phyloP scores from a whole-genome alignment of 106 monocot species.

The Alisma plantagoaquatica region DNA sequence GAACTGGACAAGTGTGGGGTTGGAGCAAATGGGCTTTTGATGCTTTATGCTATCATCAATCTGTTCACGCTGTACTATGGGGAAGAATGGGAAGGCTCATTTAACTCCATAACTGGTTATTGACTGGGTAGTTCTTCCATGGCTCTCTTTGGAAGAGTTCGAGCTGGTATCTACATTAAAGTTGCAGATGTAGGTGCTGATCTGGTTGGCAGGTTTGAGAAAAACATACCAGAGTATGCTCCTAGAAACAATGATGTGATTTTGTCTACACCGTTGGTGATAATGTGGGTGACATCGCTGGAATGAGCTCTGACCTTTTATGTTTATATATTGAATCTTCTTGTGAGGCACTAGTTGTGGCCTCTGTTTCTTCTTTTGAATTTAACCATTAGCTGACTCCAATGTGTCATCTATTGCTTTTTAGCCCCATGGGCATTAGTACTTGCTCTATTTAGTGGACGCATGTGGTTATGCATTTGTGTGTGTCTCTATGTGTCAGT shows the following conservation, averaged over 20 bases:
- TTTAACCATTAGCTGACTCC: constrained; percentile 8
- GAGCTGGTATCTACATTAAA: constrained; percentile 14
- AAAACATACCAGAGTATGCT: constrained; percentile 9
- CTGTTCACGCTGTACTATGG: too few relatives aligned
- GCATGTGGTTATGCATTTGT: too few relatives aligned
- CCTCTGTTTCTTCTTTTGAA: constrained; percentile 23
- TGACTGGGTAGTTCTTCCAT: constrained; percentile 8
- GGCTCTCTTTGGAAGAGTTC: constrained; percentile 12
- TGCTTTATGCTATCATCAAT: too few relatives aligned
- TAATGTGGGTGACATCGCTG: constrained; percentile 25
- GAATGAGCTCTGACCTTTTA: constrained; percentile 24
- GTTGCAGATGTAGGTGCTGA: constrained; percentile 16
- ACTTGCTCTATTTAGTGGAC: constrained; percentile 16
- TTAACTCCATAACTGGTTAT: too few relatives aligned
- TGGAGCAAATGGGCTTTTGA: too few relatives aligned
- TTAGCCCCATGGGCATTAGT: constrained; percentile 19
- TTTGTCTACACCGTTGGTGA: constrained; percentile 25
- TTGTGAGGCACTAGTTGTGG: constrained; percentile 18
- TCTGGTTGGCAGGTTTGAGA: constrained; percentile 10
- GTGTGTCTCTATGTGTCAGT: too few relatives aligned
- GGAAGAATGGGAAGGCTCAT: too few relatives aligned
- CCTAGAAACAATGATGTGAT: constrained; percentile 10
- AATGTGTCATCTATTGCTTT: constrained; percentile 11
- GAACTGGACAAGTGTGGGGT: too few relatives aligned
- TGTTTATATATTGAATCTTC: constrained; percentile 20